Evolutionary conservation across 345 rosid genomes (phyloP).

Genomic region (Eucalyptus brandiana): DNA sequence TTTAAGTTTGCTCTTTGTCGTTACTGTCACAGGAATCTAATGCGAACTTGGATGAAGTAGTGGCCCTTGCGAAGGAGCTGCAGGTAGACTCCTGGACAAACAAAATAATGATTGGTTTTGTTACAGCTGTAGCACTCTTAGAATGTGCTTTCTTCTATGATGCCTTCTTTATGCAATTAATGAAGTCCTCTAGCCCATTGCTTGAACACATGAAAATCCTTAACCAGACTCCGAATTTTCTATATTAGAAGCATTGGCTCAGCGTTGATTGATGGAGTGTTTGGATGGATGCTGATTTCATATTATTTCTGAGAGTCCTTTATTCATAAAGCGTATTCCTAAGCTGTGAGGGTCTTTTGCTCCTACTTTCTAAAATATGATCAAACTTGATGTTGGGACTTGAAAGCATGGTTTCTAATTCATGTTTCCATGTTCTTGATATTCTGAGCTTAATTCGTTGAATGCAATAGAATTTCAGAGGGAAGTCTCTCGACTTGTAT

Average conservation of each 20-base stretch:
- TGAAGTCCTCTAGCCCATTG: not conserved
- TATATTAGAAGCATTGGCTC: not conserved
- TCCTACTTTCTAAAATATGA: not conserved
- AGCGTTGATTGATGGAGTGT: not conserved
- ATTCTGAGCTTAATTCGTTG: not conserved
- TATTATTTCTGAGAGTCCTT: not conserved
- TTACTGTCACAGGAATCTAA: constrained; percentile 54
- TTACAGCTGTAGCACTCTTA: not conserved
- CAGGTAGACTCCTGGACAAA: constrained; percentile 21
- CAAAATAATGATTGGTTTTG: not conserved
- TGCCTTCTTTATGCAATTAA: not conserved
- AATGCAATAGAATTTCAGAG: not conserved
- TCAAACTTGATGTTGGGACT: not conserved
- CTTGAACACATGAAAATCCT: not conserved
- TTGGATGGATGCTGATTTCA: not conserved
- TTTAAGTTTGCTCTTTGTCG: not conserved
- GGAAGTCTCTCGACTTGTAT: not conserved
- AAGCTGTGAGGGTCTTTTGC: not conserved
- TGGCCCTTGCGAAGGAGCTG: constrained; percentile 90
- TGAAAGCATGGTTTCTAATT: not conserved
- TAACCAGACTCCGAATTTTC: not conserved
- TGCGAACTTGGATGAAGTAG: constrained; percentile 85
- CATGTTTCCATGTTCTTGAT: not conserved
- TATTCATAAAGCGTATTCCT: not conserved
- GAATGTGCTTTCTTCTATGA: not conserved